Percentiles rank a stretch among this genome's conserved stretches.
These are phyloP conservation scores for Podosphaera aphanis DNA, from an alignment of 2,329 filamentous ascomycete genomes.

Conservation along the genomic window DNA sequence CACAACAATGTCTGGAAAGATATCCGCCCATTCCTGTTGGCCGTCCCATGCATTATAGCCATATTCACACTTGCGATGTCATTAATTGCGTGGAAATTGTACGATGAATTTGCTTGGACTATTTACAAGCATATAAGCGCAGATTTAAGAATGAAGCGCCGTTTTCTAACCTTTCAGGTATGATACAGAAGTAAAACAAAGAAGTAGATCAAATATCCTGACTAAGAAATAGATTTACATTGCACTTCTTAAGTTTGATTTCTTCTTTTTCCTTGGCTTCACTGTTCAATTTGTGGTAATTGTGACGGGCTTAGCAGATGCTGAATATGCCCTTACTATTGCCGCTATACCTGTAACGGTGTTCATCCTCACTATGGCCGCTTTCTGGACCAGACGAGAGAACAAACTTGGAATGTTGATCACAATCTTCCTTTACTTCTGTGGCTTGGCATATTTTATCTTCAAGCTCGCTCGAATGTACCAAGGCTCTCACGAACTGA, in stretches of 20 bases:
- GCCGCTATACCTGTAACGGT: slow-evolving; percentile 83
- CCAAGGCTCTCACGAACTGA: slow-evolving; percentile 28
- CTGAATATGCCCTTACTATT: slow-evolving; percentile 69
- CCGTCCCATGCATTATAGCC: slow-evolving; percentile 66
- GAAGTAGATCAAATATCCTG: no score
- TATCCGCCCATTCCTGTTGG: slow-evolving; percentile 54
- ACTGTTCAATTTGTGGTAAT: slow-evolving; percentile 95
- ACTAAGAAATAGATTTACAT: slow-evolving; percentile 60
- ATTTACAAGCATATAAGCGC: slow-evolving; percentile 98
- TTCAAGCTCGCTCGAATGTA: slow-evolving; percentile 98
- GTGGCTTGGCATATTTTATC: slow-evolving; percentile 78
- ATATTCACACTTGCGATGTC: slow-evolving; percentile 49
- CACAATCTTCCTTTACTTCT: slow-evolving; percentile 70
- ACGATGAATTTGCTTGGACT: slow-evolving; percentile 96
- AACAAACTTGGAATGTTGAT: slow-evolving; percentile 52
- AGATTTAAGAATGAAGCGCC: slow-evolving; percentile 86
- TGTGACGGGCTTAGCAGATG: slow-evolving; percentile 41
- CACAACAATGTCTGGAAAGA: slow-evolving; percentile 36
- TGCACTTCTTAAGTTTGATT: slow-evolving; percentile 91
- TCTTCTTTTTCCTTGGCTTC: slow-evolving; percentile 98
- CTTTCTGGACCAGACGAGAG: slow-evolving; percentile 66
- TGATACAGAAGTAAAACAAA: slow-evolving; percentile 5
- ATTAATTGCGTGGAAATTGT: slow-evolving; percentile 77
- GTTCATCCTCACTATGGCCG: slow-evolving; percentile 62
- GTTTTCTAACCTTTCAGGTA: slow-evolving; percentile 92